Evolutionary conservation across 2,329 filamentous ascomycete genomes (phyloP).

Genomic region (Capronia americana): DNA sequence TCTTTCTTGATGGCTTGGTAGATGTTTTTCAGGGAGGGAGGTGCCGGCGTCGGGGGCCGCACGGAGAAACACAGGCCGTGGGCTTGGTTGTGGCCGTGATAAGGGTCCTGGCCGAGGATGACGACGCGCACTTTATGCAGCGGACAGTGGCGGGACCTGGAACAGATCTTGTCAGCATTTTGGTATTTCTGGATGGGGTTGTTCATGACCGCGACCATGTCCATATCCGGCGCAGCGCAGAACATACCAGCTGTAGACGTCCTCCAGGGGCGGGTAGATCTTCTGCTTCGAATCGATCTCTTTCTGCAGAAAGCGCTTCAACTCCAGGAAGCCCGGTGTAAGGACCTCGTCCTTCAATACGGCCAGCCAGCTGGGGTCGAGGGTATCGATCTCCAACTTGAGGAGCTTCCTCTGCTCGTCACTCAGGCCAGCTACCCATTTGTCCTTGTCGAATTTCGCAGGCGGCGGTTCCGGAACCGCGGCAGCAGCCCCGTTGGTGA

Average conservation of each 20-base stretch:
- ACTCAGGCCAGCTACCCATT: conserved; percentile 82
- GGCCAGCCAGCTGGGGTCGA: conserved; percentile 89
- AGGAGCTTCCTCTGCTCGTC: conserved; percentile 82
- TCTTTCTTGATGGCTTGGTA: conserved; percentile 87
- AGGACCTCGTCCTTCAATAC: conserved; percentile 86
- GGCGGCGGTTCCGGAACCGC: conserved; percentile 36
- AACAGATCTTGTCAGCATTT: conserved; percentile 9
- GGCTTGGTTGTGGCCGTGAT: conserved; percentile 94
- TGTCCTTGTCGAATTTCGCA: conserved; percentile 80
- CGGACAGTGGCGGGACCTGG: conserved; percentile 90
- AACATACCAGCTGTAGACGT: conserved; percentile 90
- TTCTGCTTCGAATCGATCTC: conserved; percentile 77
- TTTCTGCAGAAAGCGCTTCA: conserved; percentile 84
- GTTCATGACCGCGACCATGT: neutral
- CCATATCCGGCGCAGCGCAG: neutral
- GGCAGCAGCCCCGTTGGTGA: conserved; percentile 39
- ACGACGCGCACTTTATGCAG: conserved; percentile 88
- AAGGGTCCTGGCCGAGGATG: conserved; percentile 94
- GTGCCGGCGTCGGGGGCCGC: conserved; percentile 82
- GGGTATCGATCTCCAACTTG: conserved; percentile 86
- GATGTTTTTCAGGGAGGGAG: conserved; percentile 91
- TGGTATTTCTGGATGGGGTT: neutral
- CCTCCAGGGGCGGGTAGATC: conserved; percentile 84
- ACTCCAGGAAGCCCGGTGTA: conserved; percentile 77
- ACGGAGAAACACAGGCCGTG: conserved; percentile 97